Percentiles rank a stretch among this genome's conserved stretches.
These are phyloP conservation scores for Hortaea werneckii DNA, from an alignment of 2,329 filamentous ascomycete genomes.

Conservation along the genomic window DNA sequence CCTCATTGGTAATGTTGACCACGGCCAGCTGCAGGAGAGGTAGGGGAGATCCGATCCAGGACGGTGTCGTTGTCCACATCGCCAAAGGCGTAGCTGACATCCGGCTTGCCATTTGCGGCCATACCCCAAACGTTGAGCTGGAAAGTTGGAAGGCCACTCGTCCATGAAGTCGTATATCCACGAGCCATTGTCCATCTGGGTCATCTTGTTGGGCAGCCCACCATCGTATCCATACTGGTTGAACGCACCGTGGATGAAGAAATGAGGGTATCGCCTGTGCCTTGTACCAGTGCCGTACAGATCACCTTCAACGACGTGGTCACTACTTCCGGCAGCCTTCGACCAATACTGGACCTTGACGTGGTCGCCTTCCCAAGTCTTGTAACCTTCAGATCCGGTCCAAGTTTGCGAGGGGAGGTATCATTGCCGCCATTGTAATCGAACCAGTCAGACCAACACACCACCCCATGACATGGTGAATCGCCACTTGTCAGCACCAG, in stretches of 20 bases:
- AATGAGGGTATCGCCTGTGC: conserved; percentile 47
- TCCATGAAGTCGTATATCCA: conserved; percentile 54
- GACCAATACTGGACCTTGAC: conserved; percentile 56
- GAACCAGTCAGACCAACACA: conserved; percentile 48
- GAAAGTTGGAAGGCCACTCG: conserved; percentile 53
- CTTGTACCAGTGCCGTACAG: conserved; percentile 31
- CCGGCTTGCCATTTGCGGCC: conserved; percentile 52
- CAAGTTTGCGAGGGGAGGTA: conserved; percentile 42
- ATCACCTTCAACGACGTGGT: conserved; percentile 52
- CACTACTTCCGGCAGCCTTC: conserved; percentile 47
- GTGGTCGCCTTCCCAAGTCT: conserved; percentile 53
- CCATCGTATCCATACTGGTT: conserved; percentile 56
- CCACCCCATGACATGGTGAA: conserved; percentile 54
- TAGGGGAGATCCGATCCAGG: conserved; percentile 52
- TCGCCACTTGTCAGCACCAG: conserved; percentile 52
- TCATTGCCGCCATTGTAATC: conserved; percentile 44
- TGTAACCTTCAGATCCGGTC: conserved; percentile 44
- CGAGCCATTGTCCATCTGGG: conserved; percentile 36
- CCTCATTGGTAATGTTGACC: conserved; percentile 48
- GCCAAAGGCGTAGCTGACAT: conserved; percentile 49
- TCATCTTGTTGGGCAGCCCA: conserved; percentile 46
- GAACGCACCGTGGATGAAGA: conserved; percentile 52
- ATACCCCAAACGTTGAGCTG: conserved; percentile 60
- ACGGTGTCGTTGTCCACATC: conserved; percentile 52
- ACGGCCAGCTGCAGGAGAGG: conserved; percentile 44